Base-by-base conservation (phyloP, 139 green algal species). In the Zygnema circumcarinatum region DNA sequence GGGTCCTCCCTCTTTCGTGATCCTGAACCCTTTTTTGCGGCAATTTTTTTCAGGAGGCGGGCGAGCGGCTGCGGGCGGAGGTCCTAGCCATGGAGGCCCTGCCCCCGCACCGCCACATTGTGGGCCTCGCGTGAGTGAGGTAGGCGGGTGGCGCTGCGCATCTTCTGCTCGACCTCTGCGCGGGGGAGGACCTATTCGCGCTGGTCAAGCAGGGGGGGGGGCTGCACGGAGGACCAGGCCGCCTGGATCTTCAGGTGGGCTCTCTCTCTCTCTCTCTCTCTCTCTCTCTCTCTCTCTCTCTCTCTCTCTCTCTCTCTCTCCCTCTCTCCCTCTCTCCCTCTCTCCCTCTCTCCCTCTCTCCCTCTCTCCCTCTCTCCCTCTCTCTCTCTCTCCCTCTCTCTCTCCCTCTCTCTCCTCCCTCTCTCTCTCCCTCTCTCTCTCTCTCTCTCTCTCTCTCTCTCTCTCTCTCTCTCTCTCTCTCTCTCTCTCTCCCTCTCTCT, bases 31-130 rank as follows among this genome's bases (percentile, higher is more conserved):
- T n/a, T n/a, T n/a, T n/a, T n/a, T n/a, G n/a, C n/a, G n/a, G n/a
- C n/a, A n/a, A n/a, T n/a, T n/a, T n/a, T n/a, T n/a, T n/a, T n/a
- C n/a, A n/a, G n/a, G n/a, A n/a, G n/a, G n/a, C n/a, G n/a, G n/a
- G n/a, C n/a, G 74, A 76, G 68, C 35, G 38, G 35, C 35, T 76
- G 68, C 35, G 35, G 68, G 38, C 38, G 68, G 68, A 76, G 7
- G 68, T 76, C 35, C 2, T 76, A 36, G 38, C 35, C 68, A 76
- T 76, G 68, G 35, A 36, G 35, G 68, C 21, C 35, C 68, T 76
- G 68, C 68, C 68, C 35, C 68, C 68, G 68, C 68, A 76, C 68
- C 68, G 68, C 68, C 38, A 76, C 68, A 76, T 76, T 35, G 68
- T 76, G 68, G 35, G 68, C 16, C 68, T 76, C 35, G 68, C 68